These are phyloP conservation scores for Leccinum solheimii DNA, from an alignment of 1,284 basidiomycete genomes.

Conservation along the genomic window DNA sequence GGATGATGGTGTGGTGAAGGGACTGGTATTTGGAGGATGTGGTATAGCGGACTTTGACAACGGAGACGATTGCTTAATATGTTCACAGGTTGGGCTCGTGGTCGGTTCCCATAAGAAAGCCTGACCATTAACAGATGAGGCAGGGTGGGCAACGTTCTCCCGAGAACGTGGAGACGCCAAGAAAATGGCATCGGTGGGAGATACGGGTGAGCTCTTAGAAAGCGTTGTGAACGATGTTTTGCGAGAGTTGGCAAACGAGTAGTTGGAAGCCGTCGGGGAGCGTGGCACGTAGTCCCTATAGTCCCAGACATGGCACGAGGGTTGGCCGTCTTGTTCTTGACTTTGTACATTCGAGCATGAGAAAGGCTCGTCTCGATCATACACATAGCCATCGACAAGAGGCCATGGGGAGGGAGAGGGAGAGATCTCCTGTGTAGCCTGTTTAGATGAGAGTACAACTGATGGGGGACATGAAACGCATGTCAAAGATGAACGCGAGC, in stretches of 20 bases:
- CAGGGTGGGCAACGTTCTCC: conserved; percentile 27
- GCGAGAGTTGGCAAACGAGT: conserved; percentile 28
- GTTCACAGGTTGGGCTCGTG: not conserved
- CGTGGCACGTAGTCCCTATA: conserved; percentile 31
- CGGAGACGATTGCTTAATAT: conserved; percentile 4
- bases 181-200: conserved; percentile 25
- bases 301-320: conserved; percentile 17
- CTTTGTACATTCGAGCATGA: not conserved
- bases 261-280: conserved; percentile 32
- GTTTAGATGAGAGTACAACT: conserved; percentile 35
- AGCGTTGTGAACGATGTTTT: conserved; percentile 29
- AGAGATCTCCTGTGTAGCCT: conserved; percentile 27
- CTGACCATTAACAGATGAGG: conserved; percentile 23
- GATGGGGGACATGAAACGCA: conserved; percentile 36
- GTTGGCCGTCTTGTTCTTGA: conserved; percentile 23
- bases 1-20: not conserved
- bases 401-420: conserved; percentile 16
- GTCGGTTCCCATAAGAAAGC: conserved; percentile 2
- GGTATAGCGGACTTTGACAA: not conserved
- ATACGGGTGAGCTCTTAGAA: conserved; percentile 20
- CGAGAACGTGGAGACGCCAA: conserved; percentile 17
- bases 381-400: conserved; percentile 5
- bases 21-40: conserved; percentile 9
- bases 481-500: conserved; percentile 34
- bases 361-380: conserved; percentile 16